Evolutionary conservation across 306 rosid genomes (phyloP), one percentile per base, ranked within the genome.

Genomic region (Elaeagnus macrophylla): DNA sequence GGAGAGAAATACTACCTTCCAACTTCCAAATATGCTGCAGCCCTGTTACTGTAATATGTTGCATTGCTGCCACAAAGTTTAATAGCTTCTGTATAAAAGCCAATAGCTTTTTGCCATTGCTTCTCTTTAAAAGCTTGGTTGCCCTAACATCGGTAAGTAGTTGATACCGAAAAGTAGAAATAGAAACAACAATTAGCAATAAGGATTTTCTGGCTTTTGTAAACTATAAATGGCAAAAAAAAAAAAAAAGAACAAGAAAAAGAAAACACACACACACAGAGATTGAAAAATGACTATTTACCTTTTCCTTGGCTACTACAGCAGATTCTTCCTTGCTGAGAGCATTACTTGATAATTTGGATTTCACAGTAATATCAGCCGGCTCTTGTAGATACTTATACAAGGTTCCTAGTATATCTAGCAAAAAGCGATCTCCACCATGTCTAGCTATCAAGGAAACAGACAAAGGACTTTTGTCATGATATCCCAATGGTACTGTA

Each of bases 221-320:
- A 51, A 48, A 18, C 53, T 16, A 45, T 6, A 35, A 25, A 19
- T 43, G 16, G 14, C 17, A 6, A 14, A 18, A 71, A 59, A 59
- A 40, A 42, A 44, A 5, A 45, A 12, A 11, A 5, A 17, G 49
- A 7, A 20, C 43, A 11, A 12, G 20, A 37, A 10, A 18, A 10
- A 6, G 7, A 13, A 71, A 59, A n/a, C n/a, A n/a, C n/a, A n/a
- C n/a, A n/a, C n/a, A n/a, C n/a, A n/a, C n/a, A 14, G 57, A 43
- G 37, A 41, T 5, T 16, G 14, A 17, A 47, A 13, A 40, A 20
- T 9, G 38, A 67, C 43, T 38, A 43, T 55, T 53, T 77, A 84
- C 99, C 95, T 88, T 87, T 60, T 93, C 99, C 73, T 93, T 93
- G 14, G 90, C 85, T 56, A 77, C 70, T 67, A 87, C 99, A 71